Base-by-base conservation (phyloP, 2,329 filamentous ascomycete genomes). In the Fusarium zealandicum region DNA sequence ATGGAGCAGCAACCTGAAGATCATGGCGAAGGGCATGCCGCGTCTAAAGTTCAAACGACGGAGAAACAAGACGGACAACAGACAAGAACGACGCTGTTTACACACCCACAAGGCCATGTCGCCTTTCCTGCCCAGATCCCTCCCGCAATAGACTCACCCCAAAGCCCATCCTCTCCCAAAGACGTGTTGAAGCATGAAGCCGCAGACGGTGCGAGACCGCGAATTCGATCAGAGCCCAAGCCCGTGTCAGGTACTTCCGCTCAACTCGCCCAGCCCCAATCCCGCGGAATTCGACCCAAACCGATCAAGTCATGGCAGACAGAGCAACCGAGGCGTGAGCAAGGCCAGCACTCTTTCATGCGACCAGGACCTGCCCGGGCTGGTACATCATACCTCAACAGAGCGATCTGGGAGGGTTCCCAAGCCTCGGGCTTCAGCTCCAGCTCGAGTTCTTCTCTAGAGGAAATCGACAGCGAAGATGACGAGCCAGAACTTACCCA, bases 281-380 rank as follows among this genome's bases (percentile, higher is more conserved):
- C 28, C 9, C 47, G n/a, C 6, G 44, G 49, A 12, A n/a, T 20
- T 17, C 52, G 59, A 43, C 59, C 59, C 7, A 63, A 46, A 36
- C 59, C 59, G n/a, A 64, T 32, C 22, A 63, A 63, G 31, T 47
- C 51, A 41, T 64, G 61, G 61, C 57, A 62, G 30, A 64, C 61
- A 6, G 61, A 64, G 30, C 61, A 57, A 31, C 48, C 58, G 12
- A 47, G 50, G 12, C 57, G 54, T 20, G 49, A 51, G 13, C 31
- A 43, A n/a, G 27, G 39, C 6, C 39, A 31, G 25, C 36, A 51
- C 33, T 51, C 61, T 32, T 20, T 50, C 18, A 59, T 64, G 28
- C 61, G 57, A 44, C 61, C 61, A 5, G 50, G 54, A 6, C 61
- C 61, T 18, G 54, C 57, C 16, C 62, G 61, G 20, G 61, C 61